Evolutionary conservation across 306 rosid species (phyloP).

Genomic region (Prinsepia uniflora): DNA sequence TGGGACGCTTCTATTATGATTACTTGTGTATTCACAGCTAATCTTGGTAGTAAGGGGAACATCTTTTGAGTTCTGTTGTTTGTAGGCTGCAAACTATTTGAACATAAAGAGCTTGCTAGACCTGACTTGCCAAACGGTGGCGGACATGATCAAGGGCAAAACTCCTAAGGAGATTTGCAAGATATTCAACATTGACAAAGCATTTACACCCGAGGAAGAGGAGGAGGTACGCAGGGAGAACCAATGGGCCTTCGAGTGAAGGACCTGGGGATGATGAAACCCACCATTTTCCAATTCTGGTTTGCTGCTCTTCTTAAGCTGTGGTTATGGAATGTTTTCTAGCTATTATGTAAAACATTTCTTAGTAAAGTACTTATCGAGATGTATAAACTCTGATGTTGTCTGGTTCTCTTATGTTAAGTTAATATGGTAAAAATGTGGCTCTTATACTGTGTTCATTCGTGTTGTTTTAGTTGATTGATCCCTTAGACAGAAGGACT

Average conservation of each 20-base stretch:
- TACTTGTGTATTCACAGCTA: not conserved
- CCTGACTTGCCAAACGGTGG: constrained; percentile 62
- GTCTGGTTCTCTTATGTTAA: constrained; percentile 8
- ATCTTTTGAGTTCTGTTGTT: not conserved
- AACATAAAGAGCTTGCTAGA: constrained; percentile 63
- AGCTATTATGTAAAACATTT: not conserved
- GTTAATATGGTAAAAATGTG: constrained; percentile 20
- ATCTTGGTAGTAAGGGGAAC: not conserved
- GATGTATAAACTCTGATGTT: constrained; percentile 10
- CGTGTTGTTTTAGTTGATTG: constrained; percentile 4
- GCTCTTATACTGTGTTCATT: not conserved
- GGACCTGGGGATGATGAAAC: not conserved
- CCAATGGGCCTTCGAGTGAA: constrained; percentile 61
- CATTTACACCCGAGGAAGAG: constrained; percentile 61
- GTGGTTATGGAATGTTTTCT: constrained; percentile 10
- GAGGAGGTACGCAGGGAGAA: constrained; percentile 69
- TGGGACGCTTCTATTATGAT: no score
- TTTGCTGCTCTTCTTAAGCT: not conserved
- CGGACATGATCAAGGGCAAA: constrained; percentile 63
- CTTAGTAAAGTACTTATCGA: not conserved
- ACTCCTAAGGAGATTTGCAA: constrained; percentile 61
- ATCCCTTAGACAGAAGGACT: not conserved
- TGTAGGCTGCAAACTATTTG: constrained; percentile 57
- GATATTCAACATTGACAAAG: constrained; percentile 57
- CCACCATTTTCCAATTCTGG: no score